A percentile compares a stretch with the other conserved stretches of the same genome.
phyloP scores from a whole-genome alignment of 208 protist genomes.

The Leishmania aethiopica region DNA sequence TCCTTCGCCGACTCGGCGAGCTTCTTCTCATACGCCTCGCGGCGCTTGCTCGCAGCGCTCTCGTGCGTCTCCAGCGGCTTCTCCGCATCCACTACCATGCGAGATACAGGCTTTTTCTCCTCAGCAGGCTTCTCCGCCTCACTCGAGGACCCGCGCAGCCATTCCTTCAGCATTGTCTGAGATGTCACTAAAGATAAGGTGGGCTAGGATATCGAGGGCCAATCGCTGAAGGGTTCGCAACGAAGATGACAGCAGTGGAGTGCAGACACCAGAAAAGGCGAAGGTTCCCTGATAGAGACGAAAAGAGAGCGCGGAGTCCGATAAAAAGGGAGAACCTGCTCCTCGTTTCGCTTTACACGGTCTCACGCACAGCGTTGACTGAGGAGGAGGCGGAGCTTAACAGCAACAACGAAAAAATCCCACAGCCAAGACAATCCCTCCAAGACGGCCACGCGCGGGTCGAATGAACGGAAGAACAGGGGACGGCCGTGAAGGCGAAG shows the following conservation, averaged over 20 bases:
- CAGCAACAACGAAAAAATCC: background rate
- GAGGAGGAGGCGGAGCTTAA: too few species aligned
- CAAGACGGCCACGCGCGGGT: background rate
- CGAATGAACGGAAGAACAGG: background rate
- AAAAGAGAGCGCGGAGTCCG: too few species aligned
- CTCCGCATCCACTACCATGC: conserved; percentile 84
- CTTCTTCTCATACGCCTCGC: conserved; percentile 76
- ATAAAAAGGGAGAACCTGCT: background rate
- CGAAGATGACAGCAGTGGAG: background rate
- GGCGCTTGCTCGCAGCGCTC: conserved; percentile 32
- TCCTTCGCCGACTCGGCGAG: conserved; percentile 66
- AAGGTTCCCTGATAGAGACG: background rate
- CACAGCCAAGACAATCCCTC: background rate
- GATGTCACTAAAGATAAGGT: background rate
- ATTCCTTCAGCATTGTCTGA: conserved; percentile 79
- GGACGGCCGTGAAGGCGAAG: background rate
- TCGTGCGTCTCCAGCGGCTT: conserved; percentile 67
- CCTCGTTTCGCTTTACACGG: background rate
- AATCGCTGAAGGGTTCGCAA: background rate
- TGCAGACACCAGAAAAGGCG: background rate
- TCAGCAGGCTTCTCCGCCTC: conserved; percentile 37
- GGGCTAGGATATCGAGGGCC: background rate
- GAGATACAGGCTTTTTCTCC: conserved; percentile 45
- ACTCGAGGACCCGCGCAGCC: conserved; percentile 61
- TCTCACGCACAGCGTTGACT: background rate